A percentile compares a stretch with the other conserved stretches of the same genome.
Conservation (phyloP, 2,329 filamentous ascomycete species). For the Sporothrix brunneoviolacea region DNA sequence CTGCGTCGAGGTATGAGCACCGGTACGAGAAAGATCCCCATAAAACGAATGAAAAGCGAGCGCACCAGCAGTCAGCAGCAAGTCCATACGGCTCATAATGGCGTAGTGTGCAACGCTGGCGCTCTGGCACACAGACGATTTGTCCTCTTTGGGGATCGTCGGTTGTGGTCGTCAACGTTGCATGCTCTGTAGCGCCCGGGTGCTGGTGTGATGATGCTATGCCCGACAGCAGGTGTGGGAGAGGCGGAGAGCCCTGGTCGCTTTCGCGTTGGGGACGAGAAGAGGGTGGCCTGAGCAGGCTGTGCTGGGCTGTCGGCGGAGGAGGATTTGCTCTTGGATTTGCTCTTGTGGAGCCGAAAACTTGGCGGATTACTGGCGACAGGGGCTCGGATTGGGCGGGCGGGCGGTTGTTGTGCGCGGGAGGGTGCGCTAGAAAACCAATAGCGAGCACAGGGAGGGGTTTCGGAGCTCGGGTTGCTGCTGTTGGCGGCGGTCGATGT, state of each 20-base stretch:
- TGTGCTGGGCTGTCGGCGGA: constrained; percentile 5
- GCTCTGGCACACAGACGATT: not conserved
- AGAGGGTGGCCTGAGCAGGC: constrained; percentile 8
- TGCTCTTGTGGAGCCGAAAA: constrained; percentile 5
- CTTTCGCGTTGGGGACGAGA: not conserved
- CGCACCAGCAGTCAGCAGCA: not conserved
- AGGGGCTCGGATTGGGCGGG: not conserved
- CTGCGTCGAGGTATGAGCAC: too few species aligned
- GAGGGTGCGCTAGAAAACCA: constrained; percentile 4
- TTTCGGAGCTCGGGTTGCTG: constrained; percentile 3
- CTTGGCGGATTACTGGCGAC: not conserved
- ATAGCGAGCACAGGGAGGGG: not conserved
- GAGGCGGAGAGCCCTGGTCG: too few species aligned
- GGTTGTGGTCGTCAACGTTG: constrained; percentile 20
- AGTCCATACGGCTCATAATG: not conserved
- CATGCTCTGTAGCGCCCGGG: constrained; percentile 21
- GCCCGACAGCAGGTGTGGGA: too few species aligned
- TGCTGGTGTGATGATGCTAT: constrained; percentile 24
- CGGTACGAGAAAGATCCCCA: too few species aligned
- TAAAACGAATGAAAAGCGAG: too few species aligned
- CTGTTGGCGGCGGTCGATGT: too few species aligned
- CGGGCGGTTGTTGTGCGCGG: not conserved
- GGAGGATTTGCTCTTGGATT: constrained; percentile 4
- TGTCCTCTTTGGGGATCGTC: constrained; percentile 1
- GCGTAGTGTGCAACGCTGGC: not conserved